Evolutionary conservation across 208 protist species (phyloP).

Genomic region (Wallacemonas sp.): DNA sequence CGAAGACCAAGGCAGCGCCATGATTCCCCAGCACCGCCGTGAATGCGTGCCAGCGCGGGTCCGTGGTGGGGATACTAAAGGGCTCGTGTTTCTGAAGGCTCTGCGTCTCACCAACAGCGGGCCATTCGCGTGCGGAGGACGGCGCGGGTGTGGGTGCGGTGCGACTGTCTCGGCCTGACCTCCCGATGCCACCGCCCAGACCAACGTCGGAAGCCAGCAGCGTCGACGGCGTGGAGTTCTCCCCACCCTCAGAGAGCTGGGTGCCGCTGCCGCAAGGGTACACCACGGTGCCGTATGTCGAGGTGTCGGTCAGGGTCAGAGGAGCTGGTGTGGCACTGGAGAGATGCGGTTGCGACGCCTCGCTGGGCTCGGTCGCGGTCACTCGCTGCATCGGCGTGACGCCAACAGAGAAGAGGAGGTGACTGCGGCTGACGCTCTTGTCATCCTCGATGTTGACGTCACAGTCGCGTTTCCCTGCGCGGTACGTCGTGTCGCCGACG

Average conservation of each 20-base stretch:
- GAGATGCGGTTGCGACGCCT: neutral
- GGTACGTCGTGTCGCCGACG: conserved; percentile 47
- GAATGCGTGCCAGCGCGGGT: conserved; percentile 38
- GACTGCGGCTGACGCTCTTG: conserved; percentile 74
- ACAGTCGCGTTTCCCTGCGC: conserved; percentile 59
- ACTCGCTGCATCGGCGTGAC: conserved; percentile 2
- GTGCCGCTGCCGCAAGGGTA: conserved; percentile 12
- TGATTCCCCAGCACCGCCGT: conserved; percentile 45
- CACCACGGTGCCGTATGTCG: conserved; percentile 65
- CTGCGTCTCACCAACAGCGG: neutral
- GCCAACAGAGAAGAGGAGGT: conserved; percentile 57
- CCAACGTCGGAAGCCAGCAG: neutral
- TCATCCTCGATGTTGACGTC: conserved; percentile 66
- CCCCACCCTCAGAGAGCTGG: neutral
- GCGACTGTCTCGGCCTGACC: neutral
- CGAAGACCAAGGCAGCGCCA: conserved; percentile 43
- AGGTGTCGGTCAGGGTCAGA: conserved; percentile 65
- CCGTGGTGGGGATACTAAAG: conserved; percentile 38
- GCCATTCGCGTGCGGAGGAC: neutral
- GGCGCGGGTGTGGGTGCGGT: neutral
- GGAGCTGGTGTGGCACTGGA: conserved; percentile 20
- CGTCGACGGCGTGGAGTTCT: neutral
- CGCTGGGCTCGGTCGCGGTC: neutral
- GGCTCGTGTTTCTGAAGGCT: conserved; percentile 19
- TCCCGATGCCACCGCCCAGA: neutral